Conservation (phyloP, 257 asterid species). For the Ophiorrhiza pumila region DNA sequence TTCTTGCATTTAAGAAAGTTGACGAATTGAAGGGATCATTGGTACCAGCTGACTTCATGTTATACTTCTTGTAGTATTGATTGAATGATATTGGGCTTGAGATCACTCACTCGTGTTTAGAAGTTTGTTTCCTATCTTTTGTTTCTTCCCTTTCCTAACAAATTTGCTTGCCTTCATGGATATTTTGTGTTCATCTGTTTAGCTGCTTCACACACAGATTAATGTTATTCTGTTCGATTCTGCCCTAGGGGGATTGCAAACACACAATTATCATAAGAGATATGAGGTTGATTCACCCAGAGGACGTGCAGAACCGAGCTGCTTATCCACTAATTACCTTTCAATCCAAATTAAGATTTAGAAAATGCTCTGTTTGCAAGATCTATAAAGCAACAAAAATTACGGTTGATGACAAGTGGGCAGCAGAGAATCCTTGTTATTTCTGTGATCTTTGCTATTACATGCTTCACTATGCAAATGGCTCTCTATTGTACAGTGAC, state of each 20-base stretch:
- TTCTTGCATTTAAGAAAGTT: neutral
- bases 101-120: neutral
- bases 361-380: constrained; percentile 84
- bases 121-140: neutral
- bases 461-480: constrained; percentile 80
- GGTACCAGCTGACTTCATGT: neutral
- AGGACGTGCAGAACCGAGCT: constrained; percentile 75
- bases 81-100: no score
- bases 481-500: constrained; percentile 62
- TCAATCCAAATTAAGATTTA: constrained; percentile 46
- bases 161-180: neutral
- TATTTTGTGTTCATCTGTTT: neutral
- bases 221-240: neutral
- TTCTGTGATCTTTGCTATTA: constrained; percentile 88
- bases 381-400: constrained; percentile 68
- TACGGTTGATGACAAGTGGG: constrained; percentile 89
- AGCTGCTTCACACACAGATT: neutral
- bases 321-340: constrained; percentile 61
- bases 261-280: constrained; percentile 72
- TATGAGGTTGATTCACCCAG: constrained; percentile 74
- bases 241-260: constrained; percentile 71
- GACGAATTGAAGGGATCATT: neutral
- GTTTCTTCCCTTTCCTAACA: neutral
- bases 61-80: neutral
- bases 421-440: constrained; percentile 70